A percentile compares a stretch with the other conserved stretches of the same genome.
These are phyloP conservation scores for Neonectria punicea DNA, from an alignment of 2,329 filamentous ascomycete genomes.

Conservation along the genomic window DNA sequence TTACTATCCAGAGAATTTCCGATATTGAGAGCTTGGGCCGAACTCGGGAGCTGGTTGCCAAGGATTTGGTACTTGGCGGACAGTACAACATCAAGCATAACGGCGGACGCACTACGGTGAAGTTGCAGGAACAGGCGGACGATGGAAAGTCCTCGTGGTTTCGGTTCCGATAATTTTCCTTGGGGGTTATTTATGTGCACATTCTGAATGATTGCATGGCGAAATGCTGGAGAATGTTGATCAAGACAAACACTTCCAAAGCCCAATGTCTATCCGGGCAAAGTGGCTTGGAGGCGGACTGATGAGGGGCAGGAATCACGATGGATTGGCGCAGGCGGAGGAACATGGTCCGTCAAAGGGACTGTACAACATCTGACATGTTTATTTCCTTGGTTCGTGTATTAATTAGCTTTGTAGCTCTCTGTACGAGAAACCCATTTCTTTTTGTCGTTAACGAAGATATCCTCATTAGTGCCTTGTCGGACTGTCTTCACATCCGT, in stretches of 20 bases:
- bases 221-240: background rate
- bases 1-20: constrained; percentile 84
- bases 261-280: background rate
- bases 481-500: background rate
- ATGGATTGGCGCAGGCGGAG: constrained; percentile 7
- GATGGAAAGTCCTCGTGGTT: constrained; percentile 35
- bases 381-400: constrained; percentile 38
- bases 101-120: constrained; percentile 54
- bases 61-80: constrained; percentile 88
- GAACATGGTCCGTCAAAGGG: constrained; percentile 24
- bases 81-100: constrained; percentile 73
- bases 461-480: background rate
- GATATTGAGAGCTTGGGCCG: constrained; percentile 93
- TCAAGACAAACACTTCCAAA: background rate
- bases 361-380: constrained; percentile 36
- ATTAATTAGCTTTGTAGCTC: constrained; percentile 13
- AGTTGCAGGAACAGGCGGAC: constrained; percentile 56
- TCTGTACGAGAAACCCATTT: background rate
- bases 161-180: background rate
- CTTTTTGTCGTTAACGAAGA: background rate
- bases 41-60: constrained; percentile 94
- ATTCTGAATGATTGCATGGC: constrained; percentile 1
- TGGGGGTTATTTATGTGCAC: background rate
- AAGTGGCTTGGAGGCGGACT: constrained; percentile 13
- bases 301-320: constrained; percentile 16